Conservation (phyloP, 768 basidiomycete species). For the Amanita molliuscula region DNA sequence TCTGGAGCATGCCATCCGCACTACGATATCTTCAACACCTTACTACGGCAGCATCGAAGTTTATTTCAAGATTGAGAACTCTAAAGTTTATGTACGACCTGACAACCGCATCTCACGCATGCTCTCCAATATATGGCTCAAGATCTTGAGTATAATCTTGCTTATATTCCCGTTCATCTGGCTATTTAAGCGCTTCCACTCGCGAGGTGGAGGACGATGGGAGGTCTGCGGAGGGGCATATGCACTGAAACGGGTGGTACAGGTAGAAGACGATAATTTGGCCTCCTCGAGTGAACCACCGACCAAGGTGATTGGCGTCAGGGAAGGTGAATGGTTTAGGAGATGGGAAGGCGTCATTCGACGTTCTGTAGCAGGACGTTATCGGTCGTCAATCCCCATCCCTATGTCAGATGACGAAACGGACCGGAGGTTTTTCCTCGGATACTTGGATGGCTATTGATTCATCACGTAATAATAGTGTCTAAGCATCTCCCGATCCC, state of each 20-base stretch:
- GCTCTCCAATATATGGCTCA: constrained; percentile 64
- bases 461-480: neutral
- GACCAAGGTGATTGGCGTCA: constrained; percentile 41
- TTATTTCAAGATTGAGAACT: constrained; percentile 33
- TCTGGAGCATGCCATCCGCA: constrained; percentile 25
- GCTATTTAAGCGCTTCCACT: constrained; percentile 64
- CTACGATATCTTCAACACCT: constrained; percentile 33
- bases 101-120: constrained; percentile 54
- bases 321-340: constrained; percentile 74
- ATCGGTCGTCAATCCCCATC: constrained; percentile 27
- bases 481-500: constrained; percentile 6
- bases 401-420: neutral
- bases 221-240: constrained; percentile 69
- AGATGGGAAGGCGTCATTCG: constrained; percentile 65
- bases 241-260: constrained; percentile 47
- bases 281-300: neutral
- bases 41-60: constrained; percentile 40
- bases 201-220: constrained; percentile 65
- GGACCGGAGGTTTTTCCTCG: neutral
- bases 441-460: constrained; percentile 4
- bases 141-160: constrained; percentile 55
- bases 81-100: constrained; percentile 55
- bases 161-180: constrained; percentile 75
- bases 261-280: constrained; percentile 13
- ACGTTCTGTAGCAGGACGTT: constrained; percentile 39